Conservation (phyloP, 805 yeast genomes). For the Kazachstania taianensis region DNA sequence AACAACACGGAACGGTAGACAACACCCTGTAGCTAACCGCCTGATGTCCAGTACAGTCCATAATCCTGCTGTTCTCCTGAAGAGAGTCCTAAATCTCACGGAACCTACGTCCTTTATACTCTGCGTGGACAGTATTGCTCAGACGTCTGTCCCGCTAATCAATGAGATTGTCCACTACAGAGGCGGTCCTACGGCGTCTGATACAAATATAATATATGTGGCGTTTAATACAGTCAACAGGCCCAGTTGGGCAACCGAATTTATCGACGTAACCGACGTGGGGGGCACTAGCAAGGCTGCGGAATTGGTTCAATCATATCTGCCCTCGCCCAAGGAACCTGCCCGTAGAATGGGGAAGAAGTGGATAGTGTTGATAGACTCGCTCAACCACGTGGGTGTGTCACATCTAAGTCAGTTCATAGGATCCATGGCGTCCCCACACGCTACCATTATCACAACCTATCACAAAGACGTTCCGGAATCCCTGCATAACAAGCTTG, state of each 20-base stretch:
- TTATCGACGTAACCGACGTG: constrained; percentile 35
- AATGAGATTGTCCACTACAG: constrained; percentile 45
- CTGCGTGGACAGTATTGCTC: constrained; percentile 58
- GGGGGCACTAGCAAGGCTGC: constrained; percentile 10
- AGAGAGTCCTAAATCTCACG: constrained; percentile 55
- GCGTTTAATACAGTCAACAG: constrained; percentile 56
- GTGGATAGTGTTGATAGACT: constrained; percentile 50
- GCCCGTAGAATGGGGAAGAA: constrained; percentile 15
- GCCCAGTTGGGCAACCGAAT: constrained; percentile 42
- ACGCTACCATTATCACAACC: constrained; percentile 36
- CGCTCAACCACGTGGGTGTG: constrained; percentile 48
- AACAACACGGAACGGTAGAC: too few relatives aligned
- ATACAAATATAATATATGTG: constrained; percentile 37
- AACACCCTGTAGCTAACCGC: too few relatives aligned
- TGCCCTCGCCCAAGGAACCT: constrained; percentile 13
- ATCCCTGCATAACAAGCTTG: constrained; percentile 5
- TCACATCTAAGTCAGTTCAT: constrained; percentile 41
- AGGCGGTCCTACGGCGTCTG: constrained; percentile 16
- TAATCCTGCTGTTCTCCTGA: constrained; percentile 47
- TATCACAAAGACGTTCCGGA: constrained; percentile 38
- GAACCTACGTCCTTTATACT: constrained; percentile 70
- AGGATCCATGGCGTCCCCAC: constrained; percentile 39
- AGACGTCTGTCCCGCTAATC: constrained; percentile 49
- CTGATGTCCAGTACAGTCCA: constrained; percentile 32
- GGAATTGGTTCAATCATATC: constrained; percentile 14